A percentile compares a stretch with the other conserved stretches of the same genome.
phyloP scores from a whole-genome alignment of 305 asterid species.

The Salvia sclarea region DNA sequence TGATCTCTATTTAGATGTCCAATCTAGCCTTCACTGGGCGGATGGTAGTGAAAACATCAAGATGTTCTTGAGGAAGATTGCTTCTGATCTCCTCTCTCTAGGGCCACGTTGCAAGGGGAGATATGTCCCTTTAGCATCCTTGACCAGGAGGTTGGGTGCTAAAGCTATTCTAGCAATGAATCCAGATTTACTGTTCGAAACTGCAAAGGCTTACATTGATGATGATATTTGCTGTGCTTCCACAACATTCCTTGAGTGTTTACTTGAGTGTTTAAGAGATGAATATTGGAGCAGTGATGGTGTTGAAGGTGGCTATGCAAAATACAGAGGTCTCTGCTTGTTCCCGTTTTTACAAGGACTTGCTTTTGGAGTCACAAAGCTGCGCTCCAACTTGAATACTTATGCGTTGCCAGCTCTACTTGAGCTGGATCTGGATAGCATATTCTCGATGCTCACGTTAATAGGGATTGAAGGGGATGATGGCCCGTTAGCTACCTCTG shows the following conservation, averaged over 20 bases:
- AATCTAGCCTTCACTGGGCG: constrained; percentile 59
- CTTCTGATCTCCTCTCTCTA: constrained; percentile 71
- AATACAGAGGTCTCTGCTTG: constrained; percentile 75
- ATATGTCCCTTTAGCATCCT: constrained; percentile 79
- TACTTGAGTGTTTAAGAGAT: constrained; percentile 84
- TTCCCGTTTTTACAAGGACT: constrained; percentile 76
- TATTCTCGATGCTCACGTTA: constrained; percentile 79
- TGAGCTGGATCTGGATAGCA: constrained; percentile 78
- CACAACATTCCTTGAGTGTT: constrained; percentile 81
- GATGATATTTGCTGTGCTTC: constrained; percentile 97
- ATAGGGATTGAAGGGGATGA: constrained; percentile 60
- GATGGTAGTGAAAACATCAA: constrained; percentile 65
- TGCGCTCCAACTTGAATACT: constrained; percentile 85
- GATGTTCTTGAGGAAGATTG: constrained; percentile 66
- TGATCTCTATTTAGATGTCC: constrained; percentile 86
- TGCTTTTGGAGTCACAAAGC: constrained; percentile 75
- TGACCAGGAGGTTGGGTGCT: constrained; percentile 87
- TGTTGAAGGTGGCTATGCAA: constrained; percentile 64
- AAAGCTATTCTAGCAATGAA: constrained; percentile 68
- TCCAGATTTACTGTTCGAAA: constrained; percentile 69
- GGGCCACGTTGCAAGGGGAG: constrained; percentile 99
- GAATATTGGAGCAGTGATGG: constrained; percentile 90
- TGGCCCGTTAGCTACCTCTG: constrained; percentile 43
- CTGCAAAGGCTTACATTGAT: constrained; percentile 69
- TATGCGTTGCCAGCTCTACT: constrained; percentile 90